Percentiles rank a stretch among this genome's conserved stretches.
Conservation (phyloP, 495 filamentous ascomycete genomes). For the Thermothielavioides terrestris region DNA sequence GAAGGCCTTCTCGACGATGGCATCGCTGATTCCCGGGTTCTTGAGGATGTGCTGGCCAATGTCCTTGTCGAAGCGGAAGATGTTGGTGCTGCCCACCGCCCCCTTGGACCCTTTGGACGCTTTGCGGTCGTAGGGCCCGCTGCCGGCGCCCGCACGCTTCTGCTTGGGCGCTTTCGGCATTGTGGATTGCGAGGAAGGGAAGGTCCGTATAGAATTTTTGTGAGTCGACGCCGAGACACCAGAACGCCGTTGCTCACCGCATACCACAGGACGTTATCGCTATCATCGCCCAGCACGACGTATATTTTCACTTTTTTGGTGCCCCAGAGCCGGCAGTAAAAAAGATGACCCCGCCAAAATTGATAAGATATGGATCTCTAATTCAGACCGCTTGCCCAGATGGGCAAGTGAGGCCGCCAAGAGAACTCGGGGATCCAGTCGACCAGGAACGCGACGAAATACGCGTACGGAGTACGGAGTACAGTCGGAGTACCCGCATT, state of each 20-base stretch:
- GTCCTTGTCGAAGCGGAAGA: constrained; percentile 61
- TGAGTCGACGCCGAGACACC: not conserved
- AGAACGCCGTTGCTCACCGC: not conserved
- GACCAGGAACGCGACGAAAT: too few relatives aligned
- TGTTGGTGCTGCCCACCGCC: constrained; percentile 56
- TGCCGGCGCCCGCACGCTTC: constrained; percentile 50
- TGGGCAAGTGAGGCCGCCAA: too few relatives aligned
- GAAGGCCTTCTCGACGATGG: constrained; percentile 74
- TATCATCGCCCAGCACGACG: too few relatives aligned
- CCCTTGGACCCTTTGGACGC: constrained; percentile 21
- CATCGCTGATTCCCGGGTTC: constrained; percentile 86
- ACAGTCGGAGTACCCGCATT: too few relatives aligned
- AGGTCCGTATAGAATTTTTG: not conserved
- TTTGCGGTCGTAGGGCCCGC: constrained; percentile 49
- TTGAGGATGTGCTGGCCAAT: constrained; percentile 85
- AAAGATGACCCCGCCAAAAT: constrained; percentile 18
- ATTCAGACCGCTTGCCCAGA: constrained; percentile 13
- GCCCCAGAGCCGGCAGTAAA: constrained; percentile 27
- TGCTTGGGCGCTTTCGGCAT: constrained; percentile 56
- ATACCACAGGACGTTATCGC: too few relatives aligned
- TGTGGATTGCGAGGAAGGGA: not conserved
- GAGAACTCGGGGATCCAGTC: too few relatives aligned
- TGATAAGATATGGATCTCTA: constrained; percentile 18
- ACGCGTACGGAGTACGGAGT: too few relatives aligned
- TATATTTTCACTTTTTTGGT: too few relatives aligned